These are phyloP conservation scores for Quercus phellos DNA, from an alignment of 331 rosid species.

Conservation along the genomic window DNA sequence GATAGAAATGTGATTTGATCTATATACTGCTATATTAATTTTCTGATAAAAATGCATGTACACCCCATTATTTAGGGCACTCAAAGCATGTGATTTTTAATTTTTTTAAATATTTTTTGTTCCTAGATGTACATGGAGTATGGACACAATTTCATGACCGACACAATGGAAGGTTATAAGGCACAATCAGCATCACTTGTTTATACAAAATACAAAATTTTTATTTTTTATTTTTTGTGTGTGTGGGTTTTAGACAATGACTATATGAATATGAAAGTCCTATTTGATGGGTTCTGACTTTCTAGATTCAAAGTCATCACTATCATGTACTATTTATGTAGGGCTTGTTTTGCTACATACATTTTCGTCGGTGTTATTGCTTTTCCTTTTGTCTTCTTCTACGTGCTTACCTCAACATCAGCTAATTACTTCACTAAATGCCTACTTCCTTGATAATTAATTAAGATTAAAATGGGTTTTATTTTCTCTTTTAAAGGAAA, in stretches of 20 bases:
- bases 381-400: no score
- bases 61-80: slow-evolving; percentile 14
- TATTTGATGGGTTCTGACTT: background rate
- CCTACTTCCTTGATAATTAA: no score
- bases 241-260: background rate
- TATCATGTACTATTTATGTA: background rate
- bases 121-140: slow-evolving; percentile 5
- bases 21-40: background rate
- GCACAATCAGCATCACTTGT: background rate
- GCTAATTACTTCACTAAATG: no score
- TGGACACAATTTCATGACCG: slow-evolving; percentile 33
- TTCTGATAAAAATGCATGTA: background rate
- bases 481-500: background rate
- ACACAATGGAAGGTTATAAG: slow-evolving; percentile 9
- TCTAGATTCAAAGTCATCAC: background rate
- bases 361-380: no score
- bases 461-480: background rate
- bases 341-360: background rate
- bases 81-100: slow-evolving; percentile 33
- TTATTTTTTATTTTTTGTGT: background rate
- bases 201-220: background rate
- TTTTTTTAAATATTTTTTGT: no score
- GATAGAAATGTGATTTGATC: background rate
- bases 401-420: no score
- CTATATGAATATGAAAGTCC: no score